Evolutionary conservation across 192 early-diverging fungal genomes (phyloP).

Genomic region (Coemansia sp.): DNA sequence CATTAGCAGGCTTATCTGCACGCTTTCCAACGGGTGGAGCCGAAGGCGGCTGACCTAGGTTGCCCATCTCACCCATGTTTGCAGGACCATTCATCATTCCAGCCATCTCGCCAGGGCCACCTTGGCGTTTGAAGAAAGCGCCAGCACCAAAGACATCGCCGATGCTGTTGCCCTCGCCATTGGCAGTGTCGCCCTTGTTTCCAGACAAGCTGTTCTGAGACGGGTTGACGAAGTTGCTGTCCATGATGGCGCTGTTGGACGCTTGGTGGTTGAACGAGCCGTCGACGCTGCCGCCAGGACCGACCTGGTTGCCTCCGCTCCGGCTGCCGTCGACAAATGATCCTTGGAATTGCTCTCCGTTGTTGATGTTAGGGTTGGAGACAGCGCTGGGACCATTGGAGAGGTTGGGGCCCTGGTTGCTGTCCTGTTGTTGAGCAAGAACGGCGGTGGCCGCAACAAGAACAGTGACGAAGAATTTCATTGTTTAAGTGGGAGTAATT

Average conservation of each 20-base stretch:
- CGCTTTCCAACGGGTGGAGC: too few relatives aligned
- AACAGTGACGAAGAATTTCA: slow-evolving; percentile 29
- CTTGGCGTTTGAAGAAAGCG: slow-evolving; percentile 21
- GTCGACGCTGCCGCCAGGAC: not conserved
- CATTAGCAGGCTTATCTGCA: too few relatives aligned
- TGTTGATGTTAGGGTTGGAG: slow-evolving; percentile 31
- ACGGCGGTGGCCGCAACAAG: slow-evolving; percentile 28
- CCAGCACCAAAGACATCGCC: slow-evolving; percentile 18
- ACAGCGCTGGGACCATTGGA: slow-evolving; percentile 30
- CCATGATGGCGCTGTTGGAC: slow-evolving; percentile 31
- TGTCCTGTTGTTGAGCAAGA: slow-evolving; percentile 29
- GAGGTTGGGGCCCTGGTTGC: slow-evolving; percentile 19
- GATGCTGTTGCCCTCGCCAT: slow-evolving; percentile 39
- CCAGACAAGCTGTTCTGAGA: slow-evolving; percentile 22
- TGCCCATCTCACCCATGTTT: too few relatives aligned
- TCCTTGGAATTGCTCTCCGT: slow-evolving; percentile 4
- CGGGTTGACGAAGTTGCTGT: slow-evolving; percentile 44
- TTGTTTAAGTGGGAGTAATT: too few relatives aligned
- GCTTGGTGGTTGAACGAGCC: slow-evolving; percentile 21
- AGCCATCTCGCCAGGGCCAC: too few relatives aligned
- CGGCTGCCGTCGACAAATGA: not conserved
- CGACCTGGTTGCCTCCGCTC: not conserved
- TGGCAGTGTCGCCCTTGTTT: slow-evolving; percentile 41
- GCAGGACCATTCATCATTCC: too few relatives aligned
- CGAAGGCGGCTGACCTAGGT: too few relatives aligned